Conservation (phyloP, 148 eudicot genomes). For the Drosera capensis region DNA sequence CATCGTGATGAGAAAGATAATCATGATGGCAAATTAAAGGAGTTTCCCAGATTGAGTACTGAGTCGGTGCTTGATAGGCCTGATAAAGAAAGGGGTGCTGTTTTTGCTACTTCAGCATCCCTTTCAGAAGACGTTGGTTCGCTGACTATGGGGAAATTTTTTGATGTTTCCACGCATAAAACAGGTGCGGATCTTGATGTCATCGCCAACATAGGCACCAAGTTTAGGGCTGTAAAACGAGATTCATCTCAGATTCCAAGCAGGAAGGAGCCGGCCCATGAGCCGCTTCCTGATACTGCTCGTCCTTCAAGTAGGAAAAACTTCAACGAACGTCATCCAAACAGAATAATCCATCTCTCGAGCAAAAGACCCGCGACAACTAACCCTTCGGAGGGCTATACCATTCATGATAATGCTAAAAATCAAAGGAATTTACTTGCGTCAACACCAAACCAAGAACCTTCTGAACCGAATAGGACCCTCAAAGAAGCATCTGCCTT, state of each 20-base stretch:
- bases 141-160: conserved; percentile 6
- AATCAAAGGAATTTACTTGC: no score
- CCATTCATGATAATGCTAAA: not conserved
- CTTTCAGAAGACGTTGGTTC: conserved; percentile 2
- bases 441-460: no score
- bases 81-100: conserved; percentile 8
- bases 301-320: conserved; percentile 4
- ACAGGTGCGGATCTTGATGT: not conserved
- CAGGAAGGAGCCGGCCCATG: no score
- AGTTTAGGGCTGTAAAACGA: not conserved
- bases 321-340: conserved; percentile 7
- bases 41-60: conserved; percentile 7
- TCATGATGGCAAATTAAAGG: conserved; percentile 14
- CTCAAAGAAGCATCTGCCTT: conserved; percentile 5
- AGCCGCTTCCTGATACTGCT: not conserved
- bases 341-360: no score
- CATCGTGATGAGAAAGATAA: conserved; percentile 8
- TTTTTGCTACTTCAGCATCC: conserved; percentile 2
- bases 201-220: not conserved
- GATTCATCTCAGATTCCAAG: no score
- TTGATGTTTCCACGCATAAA: not conserved
- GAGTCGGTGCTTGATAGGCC: conserved; percentile 5
- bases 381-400: not conserved
- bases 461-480: not conserved
- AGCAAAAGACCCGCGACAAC: not conserved